phyloP scores from a whole-genome alignment of 257 asterid species.

The Solanum clarkiae region DNA sequence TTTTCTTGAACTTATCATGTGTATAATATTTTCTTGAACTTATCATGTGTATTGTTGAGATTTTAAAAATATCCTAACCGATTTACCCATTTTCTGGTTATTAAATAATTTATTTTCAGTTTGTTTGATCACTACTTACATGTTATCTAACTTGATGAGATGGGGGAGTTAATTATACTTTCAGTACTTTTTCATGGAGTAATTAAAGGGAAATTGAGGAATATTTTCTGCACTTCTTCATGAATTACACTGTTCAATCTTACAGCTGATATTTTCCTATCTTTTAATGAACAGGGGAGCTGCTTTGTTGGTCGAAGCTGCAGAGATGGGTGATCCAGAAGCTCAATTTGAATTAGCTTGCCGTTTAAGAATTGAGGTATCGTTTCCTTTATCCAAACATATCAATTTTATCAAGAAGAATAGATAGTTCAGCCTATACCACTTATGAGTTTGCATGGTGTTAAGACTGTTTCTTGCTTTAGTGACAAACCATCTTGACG shows the following conservation, averaged over 20 bases:
- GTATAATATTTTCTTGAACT: neutral
- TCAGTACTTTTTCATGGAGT: neutral
- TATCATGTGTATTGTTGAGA: neutral
- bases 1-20: neutral
- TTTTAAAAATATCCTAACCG: neutral
- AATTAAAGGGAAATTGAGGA: neutral
- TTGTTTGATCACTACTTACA: neutral
- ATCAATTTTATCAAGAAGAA: neutral
- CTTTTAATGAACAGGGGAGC: constrained; percentile 53
- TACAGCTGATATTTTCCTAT: constrained; percentile 2
- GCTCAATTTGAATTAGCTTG: constrained; percentile 85
- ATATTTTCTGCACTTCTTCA: neutral
- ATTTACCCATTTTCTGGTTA: neutral
- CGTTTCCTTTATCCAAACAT: constrained; percentile 1
- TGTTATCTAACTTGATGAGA: neutral
- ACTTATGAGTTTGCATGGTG: neutral
- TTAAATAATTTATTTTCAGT: neutral
- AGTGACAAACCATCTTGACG: neutral
- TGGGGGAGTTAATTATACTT: neutral
- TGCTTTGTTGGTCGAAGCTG: constrained; percentile 96
- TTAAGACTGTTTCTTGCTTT: neutral
- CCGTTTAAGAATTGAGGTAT: constrained; percentile 73
- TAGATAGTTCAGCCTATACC: neutral
- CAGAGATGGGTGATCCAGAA: constrained; percentile 95
- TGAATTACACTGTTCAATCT: neutral